These are phyloP conservation scores for Nicotiana tomentosiformis DNA, from an alignment of 257 asterid species.

Conservation along the genomic window DNA sequence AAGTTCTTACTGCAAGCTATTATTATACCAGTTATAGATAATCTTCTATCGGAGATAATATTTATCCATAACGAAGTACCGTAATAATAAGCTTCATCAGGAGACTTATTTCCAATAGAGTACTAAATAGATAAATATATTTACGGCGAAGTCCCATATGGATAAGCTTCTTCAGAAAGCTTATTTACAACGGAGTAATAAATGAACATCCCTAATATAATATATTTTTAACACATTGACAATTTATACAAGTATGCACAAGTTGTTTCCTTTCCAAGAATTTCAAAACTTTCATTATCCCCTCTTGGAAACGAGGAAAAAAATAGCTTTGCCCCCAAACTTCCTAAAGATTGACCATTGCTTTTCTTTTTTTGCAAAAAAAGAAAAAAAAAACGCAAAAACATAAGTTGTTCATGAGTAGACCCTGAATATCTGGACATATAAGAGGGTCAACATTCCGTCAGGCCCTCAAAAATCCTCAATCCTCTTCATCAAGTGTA, in stretches of 20 bases:
- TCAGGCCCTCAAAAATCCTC: background rate
- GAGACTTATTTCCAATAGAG: too few relatives aligned
- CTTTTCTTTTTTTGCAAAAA: background rate
- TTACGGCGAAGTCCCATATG: too few relatives aligned
- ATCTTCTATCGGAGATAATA: too few relatives aligned
- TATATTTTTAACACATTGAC: too few relatives aligned
- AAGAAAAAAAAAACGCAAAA: background rate
- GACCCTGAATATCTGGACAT: background rate
- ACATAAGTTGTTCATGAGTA: background rate
- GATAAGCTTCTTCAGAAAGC: too few relatives aligned
- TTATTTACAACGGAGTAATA: too few relatives aligned
- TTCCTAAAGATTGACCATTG: background rate
- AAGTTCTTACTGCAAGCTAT: too few relatives aligned
- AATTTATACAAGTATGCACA: background rate
- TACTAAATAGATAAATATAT: too few relatives aligned
- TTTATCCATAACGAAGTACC: too few relatives aligned
- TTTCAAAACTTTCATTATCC: background rate
- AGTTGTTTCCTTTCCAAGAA: background rate
- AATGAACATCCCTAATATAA: too few relatives aligned
- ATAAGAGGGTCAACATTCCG: background rate
- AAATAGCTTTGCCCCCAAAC: background rate
- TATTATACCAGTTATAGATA: too few relatives aligned
- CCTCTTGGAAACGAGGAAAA: background rate
- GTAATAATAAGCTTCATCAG: too few relatives aligned
- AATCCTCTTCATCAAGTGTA: slow-evolving; percentile 26